These are phyloP conservation scores for Austroboletus novae-zelandiae DNA, from an alignment of 1,284 basidiomycete genomes.

Conservation along the genomic window DNA sequence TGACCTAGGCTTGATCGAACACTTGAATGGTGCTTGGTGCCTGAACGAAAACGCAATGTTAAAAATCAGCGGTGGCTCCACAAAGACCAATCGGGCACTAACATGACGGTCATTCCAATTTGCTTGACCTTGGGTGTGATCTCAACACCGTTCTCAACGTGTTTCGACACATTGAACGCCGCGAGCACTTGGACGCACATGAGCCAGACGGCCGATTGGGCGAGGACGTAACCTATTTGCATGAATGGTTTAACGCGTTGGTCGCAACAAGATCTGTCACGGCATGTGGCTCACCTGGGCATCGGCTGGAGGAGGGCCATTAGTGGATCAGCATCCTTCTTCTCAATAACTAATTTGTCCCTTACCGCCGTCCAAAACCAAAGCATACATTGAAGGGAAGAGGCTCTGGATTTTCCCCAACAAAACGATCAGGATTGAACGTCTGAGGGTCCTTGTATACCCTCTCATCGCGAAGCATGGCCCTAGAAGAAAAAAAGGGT, in stretches of 20 bases:
- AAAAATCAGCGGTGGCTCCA: background rate
- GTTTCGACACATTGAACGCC: slow-evolving; percentile 21
- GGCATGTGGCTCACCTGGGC: slow-evolving; percentile 9
- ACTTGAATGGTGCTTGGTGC: slow-evolving; percentile 55
- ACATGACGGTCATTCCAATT: slow-evolving; percentile 12
- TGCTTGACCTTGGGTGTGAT: slow-evolving; percentile 16
- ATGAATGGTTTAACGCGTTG: background rate
- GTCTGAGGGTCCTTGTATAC: slow-evolving; percentile 12
- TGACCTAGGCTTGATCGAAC: slow-evolving; percentile 52
- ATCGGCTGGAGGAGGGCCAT: slow-evolving; percentile 1
- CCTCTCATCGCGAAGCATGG: slow-evolving; percentile 13
- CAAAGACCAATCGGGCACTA: background rate
- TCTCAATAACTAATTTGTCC: background rate
- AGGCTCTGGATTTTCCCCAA: slow-evolving; percentile 35
- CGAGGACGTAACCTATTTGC: slow-evolving; percentile 16
- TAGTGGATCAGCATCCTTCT: background rate
- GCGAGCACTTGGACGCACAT: slow-evolving; percentile 16
- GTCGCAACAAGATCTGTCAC: background rate
- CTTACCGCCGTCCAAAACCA: slow-evolving; percentile 56
- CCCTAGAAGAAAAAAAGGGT: slow-evolving; percentile 6
- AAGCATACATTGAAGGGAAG: slow-evolving; percentile 51
- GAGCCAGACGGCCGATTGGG: slow-evolving; percentile 17
- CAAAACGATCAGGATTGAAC: slow-evolving; percentile 25
- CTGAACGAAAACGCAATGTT: slow-evolving; percentile 29
- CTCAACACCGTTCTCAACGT: slow-evolving; percentile 19